phyloP scores from a whole-genome alignment of 2,329 filamentous ascomycete genomes.

The Helminthosporium solani region DNA sequence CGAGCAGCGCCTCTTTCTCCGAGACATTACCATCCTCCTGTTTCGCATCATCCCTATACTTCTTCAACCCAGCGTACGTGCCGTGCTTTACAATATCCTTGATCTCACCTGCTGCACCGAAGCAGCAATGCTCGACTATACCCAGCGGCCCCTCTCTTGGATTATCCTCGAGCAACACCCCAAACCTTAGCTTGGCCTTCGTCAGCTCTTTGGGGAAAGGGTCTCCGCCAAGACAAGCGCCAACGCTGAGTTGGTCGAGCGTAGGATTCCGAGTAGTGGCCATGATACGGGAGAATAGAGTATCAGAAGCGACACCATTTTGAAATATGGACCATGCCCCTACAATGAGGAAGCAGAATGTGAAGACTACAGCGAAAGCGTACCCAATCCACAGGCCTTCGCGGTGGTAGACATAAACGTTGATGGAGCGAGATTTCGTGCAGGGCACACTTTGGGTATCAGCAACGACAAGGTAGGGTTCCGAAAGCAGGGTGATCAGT shows the following conservation, averaged over 20 bases:
- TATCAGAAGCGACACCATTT: slow-evolving; percentile 41
- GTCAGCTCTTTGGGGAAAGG: slow-evolving; percentile 43
- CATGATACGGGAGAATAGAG: slow-evolving; percentile 40
- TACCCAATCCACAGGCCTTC: slow-evolving; percentile 41
- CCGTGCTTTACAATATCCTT: slow-evolving; percentile 41
- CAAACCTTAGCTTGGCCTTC: slow-evolving; percentile 42
- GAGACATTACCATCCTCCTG: slow-evolving; percentile 6
- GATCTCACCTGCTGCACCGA: slow-evolving; percentile 41
- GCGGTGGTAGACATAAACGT: slow-evolving; percentile 35
- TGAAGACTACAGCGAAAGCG: slow-evolving; percentile 31
- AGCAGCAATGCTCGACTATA: slow-evolving; percentile 42
- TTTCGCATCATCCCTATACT: slow-evolving; percentile 13
- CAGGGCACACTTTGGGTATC: slow-evolving; percentile 26
- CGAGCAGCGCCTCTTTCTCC: slow-evolving; percentile 17
- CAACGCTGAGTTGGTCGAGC: slow-evolving; percentile 41
- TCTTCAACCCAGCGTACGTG: slow-evolving; percentile 38
- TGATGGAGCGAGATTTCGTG: slow-evolving; percentile 25
- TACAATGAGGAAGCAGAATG: slow-evolving; percentile 31
- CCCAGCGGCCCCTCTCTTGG: slow-evolving; percentile 33
- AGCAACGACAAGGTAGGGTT: slow-evolving; percentile 33
- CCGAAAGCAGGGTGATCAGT: slow-evolving; percentile 37
- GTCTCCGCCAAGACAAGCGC: slow-evolving; percentile 44
- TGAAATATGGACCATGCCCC: slow-evolving; percentile 36
- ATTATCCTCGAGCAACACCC: slow-evolving; percentile 41
- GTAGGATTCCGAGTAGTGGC: slow-evolving; percentile 43